Percentiles rank a stretch among this genome's conserved stretches.
Conservation (phyloP, 2,329 filamentous ascomycete species). For the Pyrenophora teres region DNA sequence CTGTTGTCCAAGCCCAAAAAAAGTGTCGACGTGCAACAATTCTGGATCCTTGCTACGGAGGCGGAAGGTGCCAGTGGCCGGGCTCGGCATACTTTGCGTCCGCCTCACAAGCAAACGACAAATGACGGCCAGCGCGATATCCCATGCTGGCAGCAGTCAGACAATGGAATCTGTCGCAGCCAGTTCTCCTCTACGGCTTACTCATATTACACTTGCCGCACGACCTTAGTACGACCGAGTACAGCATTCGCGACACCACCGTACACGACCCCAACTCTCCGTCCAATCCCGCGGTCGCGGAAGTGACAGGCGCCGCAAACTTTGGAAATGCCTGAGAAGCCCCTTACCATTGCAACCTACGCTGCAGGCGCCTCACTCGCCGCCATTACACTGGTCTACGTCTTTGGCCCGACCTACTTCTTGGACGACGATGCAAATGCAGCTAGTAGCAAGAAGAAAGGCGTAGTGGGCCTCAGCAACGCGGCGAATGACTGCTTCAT, state of each 20-base stretch:
- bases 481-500: constrained; percentile 84
- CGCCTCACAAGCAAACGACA: constrained; percentile 33
- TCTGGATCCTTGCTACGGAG: constrained; percentile 35
- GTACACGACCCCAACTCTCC: constrained; percentile 23
- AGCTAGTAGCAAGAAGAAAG: constrained; percentile 68
- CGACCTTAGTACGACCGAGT: constrained; percentile 14
- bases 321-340: constrained; percentile 74
- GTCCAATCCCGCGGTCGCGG: constrained; percentile 29
- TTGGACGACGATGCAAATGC: constrained; percentile 83
- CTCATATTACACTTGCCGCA: constrained; percentile 1
- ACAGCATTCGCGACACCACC: constrained; percentile 12
- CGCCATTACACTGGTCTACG: constrained; percentile 92
- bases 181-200: constrained; percentile 1
- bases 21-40: constrained; percentile 22
- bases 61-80: constrained; percentile 25
- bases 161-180: constrained; percentile 33
- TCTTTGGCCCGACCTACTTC: constrained; percentile 96
- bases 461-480: constrained; percentile 84
- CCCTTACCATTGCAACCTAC: constrained; percentile 84
- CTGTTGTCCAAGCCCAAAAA: constrained; percentile 12
- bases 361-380: constrained; percentile 94
- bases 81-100: constrained; percentile 27
- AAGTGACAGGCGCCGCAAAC: constrained; percentile 31
- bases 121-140: constrained; percentile 31
- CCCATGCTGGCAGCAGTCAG: constrained; percentile 26